Evolutionary conservation across 164 flowering plant genomes (phyloP).

Genomic region (Berberis thunbergii): DNA sequence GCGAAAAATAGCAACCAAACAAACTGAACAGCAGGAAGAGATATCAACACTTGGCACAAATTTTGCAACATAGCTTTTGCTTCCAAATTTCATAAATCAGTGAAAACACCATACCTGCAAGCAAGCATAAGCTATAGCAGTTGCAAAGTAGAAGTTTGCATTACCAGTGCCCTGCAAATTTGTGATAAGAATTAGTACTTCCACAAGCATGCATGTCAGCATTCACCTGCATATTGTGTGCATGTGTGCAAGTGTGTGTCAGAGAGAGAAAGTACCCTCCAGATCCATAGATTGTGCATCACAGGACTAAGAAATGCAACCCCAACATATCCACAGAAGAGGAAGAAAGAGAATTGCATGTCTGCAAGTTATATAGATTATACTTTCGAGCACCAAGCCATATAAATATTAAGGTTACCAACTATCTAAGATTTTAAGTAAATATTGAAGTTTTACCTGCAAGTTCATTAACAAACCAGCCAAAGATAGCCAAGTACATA

Average conservation of each 20-base stretch:
- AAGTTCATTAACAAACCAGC: conserved; percentile 72
- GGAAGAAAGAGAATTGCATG: conserved; percentile 84
- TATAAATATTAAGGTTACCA: conserved; percentile 8
- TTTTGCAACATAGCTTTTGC: neutral
- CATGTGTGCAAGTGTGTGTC: neutral
- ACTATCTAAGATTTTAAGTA: neutral
- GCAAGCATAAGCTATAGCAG: conserved; percentile 86
- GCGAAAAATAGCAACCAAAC: neutral
- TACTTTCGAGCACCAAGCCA: conserved; percentile 1
- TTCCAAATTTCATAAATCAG: neutral
- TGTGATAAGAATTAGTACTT: neutral
- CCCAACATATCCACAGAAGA: conserved; percentile 83
- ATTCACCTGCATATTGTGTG: neutral
- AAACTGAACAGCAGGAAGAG: neutral
- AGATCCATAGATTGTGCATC: conserved; percentile 98
- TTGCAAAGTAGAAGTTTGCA: conserved; percentile 94
- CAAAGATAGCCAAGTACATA: conserved; percentile 69
- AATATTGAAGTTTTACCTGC: conserved; percentile 46
- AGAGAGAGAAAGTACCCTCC: conserved; percentile 66
- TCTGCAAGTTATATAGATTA: conserved; percentile 37
- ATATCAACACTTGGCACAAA: neutral
- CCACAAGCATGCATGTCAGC: neutral
- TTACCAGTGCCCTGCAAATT: conserved; percentile 89
- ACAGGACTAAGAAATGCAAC: conserved; percentile 87
- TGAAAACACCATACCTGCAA: conserved; percentile 54